phyloP scores from a whole-genome alignment of 2,329 filamentous ascomycete genomes.

The Calonectria crousiana region DNA sequence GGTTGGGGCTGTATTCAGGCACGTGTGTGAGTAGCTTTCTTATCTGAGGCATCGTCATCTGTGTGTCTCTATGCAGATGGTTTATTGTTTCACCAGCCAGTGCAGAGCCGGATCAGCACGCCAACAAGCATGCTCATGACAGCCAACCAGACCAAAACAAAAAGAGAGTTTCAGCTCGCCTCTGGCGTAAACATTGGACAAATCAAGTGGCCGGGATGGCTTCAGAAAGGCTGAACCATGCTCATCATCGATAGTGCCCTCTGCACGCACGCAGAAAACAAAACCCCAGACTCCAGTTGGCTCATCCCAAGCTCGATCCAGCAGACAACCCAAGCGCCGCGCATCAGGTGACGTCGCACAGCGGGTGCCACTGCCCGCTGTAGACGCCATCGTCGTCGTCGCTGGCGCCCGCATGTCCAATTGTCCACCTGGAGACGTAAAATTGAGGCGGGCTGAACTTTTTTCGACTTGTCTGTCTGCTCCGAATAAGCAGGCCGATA shows the following conservation, averaged over 20 bases:
- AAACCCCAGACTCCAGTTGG: background rate
- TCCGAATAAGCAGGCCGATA: background rate
- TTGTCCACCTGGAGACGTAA: background rate
- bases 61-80: background rate
- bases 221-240: background rate
- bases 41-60: background rate
- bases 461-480: background rate
- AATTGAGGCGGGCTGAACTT: background rate
- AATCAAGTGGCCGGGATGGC: background rate
- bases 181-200: background rate
- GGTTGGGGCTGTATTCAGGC: background rate
- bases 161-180: background rate
- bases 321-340: background rate
- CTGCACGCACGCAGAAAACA: background rate
- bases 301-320: background rate
- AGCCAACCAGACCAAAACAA: background rate
- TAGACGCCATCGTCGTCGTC: background rate
- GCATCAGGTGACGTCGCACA: background rate
- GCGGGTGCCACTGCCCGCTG: background rate
- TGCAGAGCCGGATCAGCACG: background rate
- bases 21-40: background rate
- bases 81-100: background rate
- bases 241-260: background rate
- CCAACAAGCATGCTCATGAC: background rate
- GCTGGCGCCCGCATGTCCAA: background rate